Percentiles rank a stretch among this genome's conserved stretches.
These are phyloP conservation scores for Anethum foeniculum DNA, from an alignment of 140 eudicot genomes.

Conservation along the genomic window DNA sequence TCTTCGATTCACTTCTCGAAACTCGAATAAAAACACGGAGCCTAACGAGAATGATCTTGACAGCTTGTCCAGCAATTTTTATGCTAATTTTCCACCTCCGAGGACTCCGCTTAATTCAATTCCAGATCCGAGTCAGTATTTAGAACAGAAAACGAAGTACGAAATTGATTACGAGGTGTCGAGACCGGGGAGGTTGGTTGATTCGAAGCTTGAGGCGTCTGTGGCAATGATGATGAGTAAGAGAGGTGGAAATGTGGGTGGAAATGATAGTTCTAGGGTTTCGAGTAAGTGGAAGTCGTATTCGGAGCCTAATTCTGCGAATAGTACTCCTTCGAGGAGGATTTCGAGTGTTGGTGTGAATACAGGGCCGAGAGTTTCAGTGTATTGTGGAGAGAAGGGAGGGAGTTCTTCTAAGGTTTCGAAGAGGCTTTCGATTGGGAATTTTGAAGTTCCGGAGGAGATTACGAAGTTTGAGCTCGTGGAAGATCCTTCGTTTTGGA, in stretches of 20 bases:
- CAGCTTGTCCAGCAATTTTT: not conserved
- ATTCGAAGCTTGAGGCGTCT: conserved; percentile 18
- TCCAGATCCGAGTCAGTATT: conserved; percentile 37
- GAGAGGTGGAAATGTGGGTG: conserved; percentile 6
- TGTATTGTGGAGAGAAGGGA: conserved; percentile 36
- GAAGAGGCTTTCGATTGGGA: conserved; percentile 31
- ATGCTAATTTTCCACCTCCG: conserved; percentile 21
- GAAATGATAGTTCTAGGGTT: conserved; percentile 16
- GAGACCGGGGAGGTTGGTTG: conserved; percentile 14
- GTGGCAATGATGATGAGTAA: not conserved
- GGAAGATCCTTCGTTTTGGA: conserved; percentile 71
- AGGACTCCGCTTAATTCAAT: conserved; percentile 56
- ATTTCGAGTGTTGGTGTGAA: conserved; percentile 27
- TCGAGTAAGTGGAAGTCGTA: conserved; percentile 8
- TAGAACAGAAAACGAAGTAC: conserved; percentile 22
- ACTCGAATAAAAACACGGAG: conserved; percentile 15
- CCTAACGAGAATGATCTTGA: conserved; percentile 45
- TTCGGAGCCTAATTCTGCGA: conserved; percentile 42
- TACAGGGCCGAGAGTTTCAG: conserved; percentile 37
- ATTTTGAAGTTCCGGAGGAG: conserved; percentile 32
- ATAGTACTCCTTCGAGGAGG: conserved; percentile 52
- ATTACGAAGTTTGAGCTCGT: conserved; percentile 60
- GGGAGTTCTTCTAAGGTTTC: conserved; percentile 49
- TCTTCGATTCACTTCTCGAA: not conserved
- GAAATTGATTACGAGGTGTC: conserved; percentile 7